Evolutionary conservation across 108 stramenopile species (phyloP).

Genomic region (Schizochytrium sp.): DNA sequence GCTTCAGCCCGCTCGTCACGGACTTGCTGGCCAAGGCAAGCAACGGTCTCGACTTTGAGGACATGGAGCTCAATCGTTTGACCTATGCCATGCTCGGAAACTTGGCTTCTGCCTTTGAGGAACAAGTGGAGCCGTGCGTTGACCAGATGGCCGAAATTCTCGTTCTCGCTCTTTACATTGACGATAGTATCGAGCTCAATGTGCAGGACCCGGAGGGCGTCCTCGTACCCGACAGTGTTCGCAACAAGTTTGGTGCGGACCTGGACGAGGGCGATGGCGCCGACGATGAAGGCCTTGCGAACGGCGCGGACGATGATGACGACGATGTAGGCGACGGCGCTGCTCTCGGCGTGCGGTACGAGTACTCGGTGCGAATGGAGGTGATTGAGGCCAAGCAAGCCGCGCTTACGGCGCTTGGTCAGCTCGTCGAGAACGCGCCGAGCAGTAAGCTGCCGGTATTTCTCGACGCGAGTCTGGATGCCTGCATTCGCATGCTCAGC

Average conservation of each 20-base stretch:
- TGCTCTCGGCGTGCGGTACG: neutral
- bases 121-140: neutral
- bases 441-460: neutral
- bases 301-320: neutral
- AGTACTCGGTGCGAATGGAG: neutral
- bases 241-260: neutral
- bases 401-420: neutral
- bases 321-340: neutral
- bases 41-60: neutral
- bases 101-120: neutral
- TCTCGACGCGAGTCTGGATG: neutral
- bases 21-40: neutral
- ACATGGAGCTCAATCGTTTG: neutral
- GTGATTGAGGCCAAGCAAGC: neutral
- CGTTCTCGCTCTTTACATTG: neutral
- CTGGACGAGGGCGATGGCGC: neutral
- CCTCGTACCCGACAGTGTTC: constrained; percentile 1
- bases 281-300: neutral
- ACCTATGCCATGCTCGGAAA: neutral
- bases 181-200: neutral
- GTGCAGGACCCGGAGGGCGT: neutral
- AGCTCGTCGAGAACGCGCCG: neutral
- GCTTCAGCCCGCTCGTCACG: neutral
- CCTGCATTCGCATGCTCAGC: neutral
- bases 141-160: neutral